phyloP scores from a whole-genome alignment of 768 basidiomycete genomes.

The Leccinum rimulosum region DNA sequence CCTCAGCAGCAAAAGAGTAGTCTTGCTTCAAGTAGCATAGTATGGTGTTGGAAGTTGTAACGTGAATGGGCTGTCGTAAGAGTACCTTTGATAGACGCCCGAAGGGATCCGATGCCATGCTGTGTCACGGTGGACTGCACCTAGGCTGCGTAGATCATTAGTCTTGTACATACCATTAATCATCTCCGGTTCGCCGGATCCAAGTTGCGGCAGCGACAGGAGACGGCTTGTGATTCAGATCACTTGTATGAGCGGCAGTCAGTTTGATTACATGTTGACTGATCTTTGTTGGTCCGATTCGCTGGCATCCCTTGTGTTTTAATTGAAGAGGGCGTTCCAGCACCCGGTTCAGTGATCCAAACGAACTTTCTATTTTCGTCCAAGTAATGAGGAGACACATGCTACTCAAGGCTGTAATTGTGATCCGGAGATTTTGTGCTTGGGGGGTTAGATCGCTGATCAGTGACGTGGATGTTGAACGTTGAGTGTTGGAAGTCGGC shows the following conservation, averaged over 20 bases:
- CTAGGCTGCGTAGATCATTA: not conserved
- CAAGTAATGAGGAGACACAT: not conserved
- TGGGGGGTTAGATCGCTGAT: not conserved
- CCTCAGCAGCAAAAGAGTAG: not conserved
- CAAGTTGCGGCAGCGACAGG: not conserved
- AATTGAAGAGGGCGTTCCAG: not conserved
- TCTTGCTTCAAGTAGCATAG: no score
- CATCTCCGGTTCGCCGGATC: no score
- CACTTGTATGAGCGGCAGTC: not conserved
- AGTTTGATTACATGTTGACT: not conserved
- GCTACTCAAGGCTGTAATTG: not conserved
- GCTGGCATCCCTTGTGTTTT: not conserved
- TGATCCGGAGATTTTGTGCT: not conserved
- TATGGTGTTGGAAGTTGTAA: no score
- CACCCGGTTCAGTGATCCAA: not conserved
- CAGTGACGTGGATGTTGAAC: no score
- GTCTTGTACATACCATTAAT: not conserved
- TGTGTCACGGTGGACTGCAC: not conserved
- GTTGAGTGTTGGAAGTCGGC: not conserved
- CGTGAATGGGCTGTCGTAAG: not conserved
- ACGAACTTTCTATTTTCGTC: not conserved
- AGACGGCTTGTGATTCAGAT: not conserved
- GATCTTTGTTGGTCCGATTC: not conserved
- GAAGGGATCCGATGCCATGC: not conserved
- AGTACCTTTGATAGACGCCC: no score